phyloP scores from a whole-genome alignment of 176 grass and related monocot genomes.

The Rhynchospora tenuis region DNA sequence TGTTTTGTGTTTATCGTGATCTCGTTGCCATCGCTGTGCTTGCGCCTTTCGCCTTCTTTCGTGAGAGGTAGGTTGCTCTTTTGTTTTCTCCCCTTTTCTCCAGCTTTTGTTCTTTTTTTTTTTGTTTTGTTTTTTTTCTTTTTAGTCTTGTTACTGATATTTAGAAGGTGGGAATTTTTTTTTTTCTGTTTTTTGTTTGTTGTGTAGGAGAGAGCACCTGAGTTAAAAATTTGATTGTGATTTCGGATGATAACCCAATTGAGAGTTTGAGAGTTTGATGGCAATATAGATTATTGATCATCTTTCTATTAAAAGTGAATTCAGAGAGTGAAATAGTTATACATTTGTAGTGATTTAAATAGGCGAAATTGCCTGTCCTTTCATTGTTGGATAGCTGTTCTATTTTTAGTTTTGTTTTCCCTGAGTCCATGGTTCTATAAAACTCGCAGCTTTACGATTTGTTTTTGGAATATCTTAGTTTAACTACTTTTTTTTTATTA shows the following conservation, averaged over 20 bases:
- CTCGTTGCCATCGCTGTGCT: conserved; percentile 71
- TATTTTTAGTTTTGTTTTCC: not conserved
- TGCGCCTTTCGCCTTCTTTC: conserved; percentile 60
- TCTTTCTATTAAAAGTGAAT: conserved; percentile 3
- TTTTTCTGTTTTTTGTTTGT: not conserved
- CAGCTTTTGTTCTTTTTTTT: not conserved
- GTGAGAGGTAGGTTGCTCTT: conserved; percentile 51
- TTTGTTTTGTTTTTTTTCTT: not conserved
- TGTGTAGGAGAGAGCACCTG: not conserved
- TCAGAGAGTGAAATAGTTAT: not conserved
- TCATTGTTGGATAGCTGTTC: not conserved
- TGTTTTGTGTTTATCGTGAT: conserved; percentile 96
- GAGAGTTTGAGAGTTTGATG: not conserved
- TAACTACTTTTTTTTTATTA: not conserved
- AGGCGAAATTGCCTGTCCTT: not conserved
- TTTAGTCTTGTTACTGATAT: not conserved
- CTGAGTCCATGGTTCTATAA: not conserved
- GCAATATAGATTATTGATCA: not conserved
- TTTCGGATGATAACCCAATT: not conserved
- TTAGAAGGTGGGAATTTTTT: not conserved
- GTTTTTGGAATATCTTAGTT: not conserved
- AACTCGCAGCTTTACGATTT: too few species aligned
- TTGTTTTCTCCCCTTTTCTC: not conserved
- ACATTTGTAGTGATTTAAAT: not conserved
- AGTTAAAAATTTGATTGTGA: not conserved